A percentile compares a stretch with the other conserved stretches of the same genome.
These are phyloP conservation scores for Termitomyces sp. DNA, from an alignment of 768 basidiomycete genomes.

Conservation along the genomic window DNA sequence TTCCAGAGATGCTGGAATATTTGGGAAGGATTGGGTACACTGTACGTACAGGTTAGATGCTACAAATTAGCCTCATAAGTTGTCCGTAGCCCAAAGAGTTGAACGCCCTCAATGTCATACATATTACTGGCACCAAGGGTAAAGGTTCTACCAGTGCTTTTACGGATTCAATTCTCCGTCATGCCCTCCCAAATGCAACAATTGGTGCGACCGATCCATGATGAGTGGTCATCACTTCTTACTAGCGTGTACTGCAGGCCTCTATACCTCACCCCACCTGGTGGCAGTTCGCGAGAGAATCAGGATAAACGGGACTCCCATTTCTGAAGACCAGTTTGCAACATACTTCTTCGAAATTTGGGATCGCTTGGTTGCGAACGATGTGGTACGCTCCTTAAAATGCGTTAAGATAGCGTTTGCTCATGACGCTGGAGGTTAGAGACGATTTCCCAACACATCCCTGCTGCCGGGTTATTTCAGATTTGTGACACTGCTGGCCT, in stretches of 20 bases:
- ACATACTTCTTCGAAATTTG: constrained; percentile 96
- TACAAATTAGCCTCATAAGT: constrained; percentile 10
- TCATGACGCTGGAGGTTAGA: constrained; percentile 25
- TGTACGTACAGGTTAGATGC: constrained; percentile 39
- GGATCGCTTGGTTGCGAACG: constrained; percentile 70
- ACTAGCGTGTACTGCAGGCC: constrained; percentile 41
- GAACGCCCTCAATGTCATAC: constrained; percentile 86
- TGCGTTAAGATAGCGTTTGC: background rate
- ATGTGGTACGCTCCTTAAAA: constrained; percentile 37
- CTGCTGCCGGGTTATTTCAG: constrained; percentile 91
- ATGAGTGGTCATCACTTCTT: background rate
- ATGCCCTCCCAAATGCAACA: constrained; percentile 68
- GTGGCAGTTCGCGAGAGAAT: constrained; percentile 95
- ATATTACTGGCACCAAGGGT: constrained; percentile 97
- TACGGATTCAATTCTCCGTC: constrained; percentile 79
- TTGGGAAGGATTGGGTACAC: constrained; percentile 80
- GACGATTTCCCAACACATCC: constrained; percentile 45
- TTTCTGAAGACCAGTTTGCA: constrained; percentile 85
- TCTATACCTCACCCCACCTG: constrained; percentile 96
- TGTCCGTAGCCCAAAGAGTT: constrained; percentile 66
- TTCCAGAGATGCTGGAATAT: constrained; percentile 90
- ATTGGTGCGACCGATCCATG: constrained; percentile 52
- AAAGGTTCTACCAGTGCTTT: constrained; percentile 98
- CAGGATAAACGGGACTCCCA: constrained; percentile 83
- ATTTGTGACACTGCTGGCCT: constrained; percentile 88